Base-by-base conservation (phyloP, 106 monocot species). In the Allium fistulosum region DNA sequence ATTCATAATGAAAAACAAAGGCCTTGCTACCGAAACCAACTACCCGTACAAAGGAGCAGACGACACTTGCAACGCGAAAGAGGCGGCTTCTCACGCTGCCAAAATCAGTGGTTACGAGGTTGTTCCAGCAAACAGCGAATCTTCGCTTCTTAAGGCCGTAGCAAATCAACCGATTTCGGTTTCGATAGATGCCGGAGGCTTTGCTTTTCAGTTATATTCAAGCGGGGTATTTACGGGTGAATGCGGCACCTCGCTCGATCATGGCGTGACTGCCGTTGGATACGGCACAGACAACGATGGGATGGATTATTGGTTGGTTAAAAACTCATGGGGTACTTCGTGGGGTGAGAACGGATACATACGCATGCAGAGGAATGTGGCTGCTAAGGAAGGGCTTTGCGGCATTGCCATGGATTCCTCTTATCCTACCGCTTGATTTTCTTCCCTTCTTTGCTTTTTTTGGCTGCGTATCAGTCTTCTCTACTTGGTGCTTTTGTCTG, bases 111-210 rank as follows among this genome's bases (percentile, higher is more conserved):
- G 82, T 22, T 74, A 56, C 51, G 53, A 77, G 48, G 46, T 60
- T 27, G 82, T 82, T 1, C 77, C 77, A 1, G 17, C n/a, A 4
- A 78, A 77, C 17, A 62, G 58, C 18, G 82, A 82, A 61, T 28
- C 22, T 4, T 63, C 82, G 17, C 70, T 82, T 14, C 22, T 74
- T 17, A 18, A 73, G 17, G 77, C 82, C 37, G 77, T 78, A 37
- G 6, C 62, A 28, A 17, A 26, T 4, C 62, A 62, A 13, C 62
- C 62, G 4, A 37, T 56, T 28, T 51, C 67, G 4, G 67, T 67
- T 17, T 15, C n/a, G 5, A 71, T 71, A 57, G 61, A 71, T 50
- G 71, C 71, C 9, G 15, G 61, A 27, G 50, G 51, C 22, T 22
- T 22, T 17, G 18, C 17, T 47, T 69, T 69, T 58, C 69, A 69